Base-by-base conservation (phyloP, 345 rosid genomes). In the Brassica rapa region DNA sequence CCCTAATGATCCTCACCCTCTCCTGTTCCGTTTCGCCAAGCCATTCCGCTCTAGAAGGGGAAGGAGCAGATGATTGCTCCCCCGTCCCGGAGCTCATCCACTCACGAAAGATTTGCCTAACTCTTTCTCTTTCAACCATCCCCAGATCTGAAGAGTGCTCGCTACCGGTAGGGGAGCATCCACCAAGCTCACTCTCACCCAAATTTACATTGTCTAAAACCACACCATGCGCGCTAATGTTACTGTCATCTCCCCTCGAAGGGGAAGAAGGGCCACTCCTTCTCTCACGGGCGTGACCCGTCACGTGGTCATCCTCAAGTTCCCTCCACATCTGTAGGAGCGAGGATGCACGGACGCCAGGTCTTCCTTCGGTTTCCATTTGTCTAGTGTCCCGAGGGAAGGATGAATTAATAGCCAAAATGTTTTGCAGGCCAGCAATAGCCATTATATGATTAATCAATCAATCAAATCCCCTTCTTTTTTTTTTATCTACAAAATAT, bases 1-100 rank as follows among this genome's bases (percentile, higher is more conserved):
- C 95, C 85, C 98, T 89, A 82, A 89, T 87, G 57, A 85, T 77
- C 83, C 98, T 88, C 67, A 92, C 97, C 76, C 98, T 90, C 86
- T 86, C 97, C 85, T 92, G 98, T 79, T 94, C 98, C 15, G 85
- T 88, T 84, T 94, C 97, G 39, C 95, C 97, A 56, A 92, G 91
- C 93, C 94, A 88, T 59, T 88, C 93, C 6, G 85, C 86, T 73
- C 90, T 87, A 77, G 84, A 62, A 35, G 39, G 82, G 15, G 90
- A 85, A 73, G 82, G 81, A 76, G 79, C 78, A 16, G 97, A 74
- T 29, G 82, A 30, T 7, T 80, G 72, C 46, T 89, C 97, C 75
- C 87, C 87, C 6, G 76, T 80, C 78, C 93, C 87, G 80, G 83
- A 80, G 74, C 81, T 88, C 92, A 79, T 90, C 98, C 98, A 92